These are phyloP conservation scores for Dryas drummondii DNA, from an alignment of 306 rosid species.

Conservation along the genomic window DNA sequence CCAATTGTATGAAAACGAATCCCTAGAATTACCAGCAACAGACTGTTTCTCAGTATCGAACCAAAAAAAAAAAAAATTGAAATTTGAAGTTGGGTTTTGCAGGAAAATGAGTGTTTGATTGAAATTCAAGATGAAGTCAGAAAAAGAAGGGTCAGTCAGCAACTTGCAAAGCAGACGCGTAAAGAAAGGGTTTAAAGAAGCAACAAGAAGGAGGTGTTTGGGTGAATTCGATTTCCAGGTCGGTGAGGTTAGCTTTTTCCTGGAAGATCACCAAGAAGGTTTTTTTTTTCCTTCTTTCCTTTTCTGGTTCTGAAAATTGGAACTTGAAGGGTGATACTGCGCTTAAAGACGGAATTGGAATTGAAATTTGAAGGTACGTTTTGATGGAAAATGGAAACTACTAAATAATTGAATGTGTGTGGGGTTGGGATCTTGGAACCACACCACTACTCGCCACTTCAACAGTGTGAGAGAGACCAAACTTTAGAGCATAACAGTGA, in stretches of 20 bases:
- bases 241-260: constrained; percentile 30
- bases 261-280: constrained; percentile 16
- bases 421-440: constrained; percentile 2
- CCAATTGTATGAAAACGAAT: not conserved
- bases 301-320: not conserved
- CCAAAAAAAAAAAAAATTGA: too few species aligned
- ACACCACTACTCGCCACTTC: constrained; percentile 4
- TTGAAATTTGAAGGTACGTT: constrained; percentile 2
- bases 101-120: constrained; percentile 4
- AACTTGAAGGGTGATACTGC: not conserved
- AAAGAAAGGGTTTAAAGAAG: not conserved
- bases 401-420: not conserved
- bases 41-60: not conserved
- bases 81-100: constrained; percentile 15
- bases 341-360: not conserved
- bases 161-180: constrained; percentile 21
- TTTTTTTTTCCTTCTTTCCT: not conserved
- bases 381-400: not conserved
- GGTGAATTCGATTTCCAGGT: constrained; percentile 9
- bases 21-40: not conserved
- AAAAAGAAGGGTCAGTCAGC: constrained; percentile 24
- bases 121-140: not conserved
- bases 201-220: not conserved
- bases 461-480: not conserved
- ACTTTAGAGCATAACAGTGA: not conserved